Conservation (phyloP, 371 early-diverging fungal genomes). For the Apophysomyces sp. region DNA sequence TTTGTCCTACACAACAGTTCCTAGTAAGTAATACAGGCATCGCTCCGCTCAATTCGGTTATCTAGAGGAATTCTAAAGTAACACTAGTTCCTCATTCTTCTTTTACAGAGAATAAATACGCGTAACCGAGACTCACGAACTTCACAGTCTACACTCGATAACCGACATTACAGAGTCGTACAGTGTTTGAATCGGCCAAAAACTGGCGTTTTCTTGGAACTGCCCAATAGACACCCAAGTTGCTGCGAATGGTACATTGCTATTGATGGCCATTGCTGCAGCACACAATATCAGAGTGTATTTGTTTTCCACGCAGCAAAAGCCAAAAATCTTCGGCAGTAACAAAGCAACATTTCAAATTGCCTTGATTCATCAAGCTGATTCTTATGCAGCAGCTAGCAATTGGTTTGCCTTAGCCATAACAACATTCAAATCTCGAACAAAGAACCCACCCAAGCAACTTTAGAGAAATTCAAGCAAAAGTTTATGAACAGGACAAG, state of each 20-base stretch:
- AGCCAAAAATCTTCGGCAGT: not conserved
- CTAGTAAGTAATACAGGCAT: no score
- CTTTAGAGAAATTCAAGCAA: not conserved
- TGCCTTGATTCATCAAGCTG: not conserved
- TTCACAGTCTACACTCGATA: no score
- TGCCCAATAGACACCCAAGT: not conserved
- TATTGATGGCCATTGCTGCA: not conserved
- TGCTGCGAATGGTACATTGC: not conserved
- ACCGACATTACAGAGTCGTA: no score
- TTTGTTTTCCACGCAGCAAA: not conserved
- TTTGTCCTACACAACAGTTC: no score
- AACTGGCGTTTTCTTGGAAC: no score
- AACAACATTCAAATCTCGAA: not conserved
- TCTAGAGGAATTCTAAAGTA: no score
- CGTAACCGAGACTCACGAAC: no score
- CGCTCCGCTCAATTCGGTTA: no score
- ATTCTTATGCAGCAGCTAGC: not conserved
- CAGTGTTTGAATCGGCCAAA: no score
- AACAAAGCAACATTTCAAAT: not conserved
- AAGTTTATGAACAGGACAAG: not conserved
- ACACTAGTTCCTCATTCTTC: no score
- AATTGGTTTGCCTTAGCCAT: not conserved
- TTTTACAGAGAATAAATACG: no score
- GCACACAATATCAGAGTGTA: not conserved
- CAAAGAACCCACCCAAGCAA: not conserved